phyloP scores from a whole-genome alignment of 1,284 basidiomycete species.

The Vanrija pseudolonga region DNA sequence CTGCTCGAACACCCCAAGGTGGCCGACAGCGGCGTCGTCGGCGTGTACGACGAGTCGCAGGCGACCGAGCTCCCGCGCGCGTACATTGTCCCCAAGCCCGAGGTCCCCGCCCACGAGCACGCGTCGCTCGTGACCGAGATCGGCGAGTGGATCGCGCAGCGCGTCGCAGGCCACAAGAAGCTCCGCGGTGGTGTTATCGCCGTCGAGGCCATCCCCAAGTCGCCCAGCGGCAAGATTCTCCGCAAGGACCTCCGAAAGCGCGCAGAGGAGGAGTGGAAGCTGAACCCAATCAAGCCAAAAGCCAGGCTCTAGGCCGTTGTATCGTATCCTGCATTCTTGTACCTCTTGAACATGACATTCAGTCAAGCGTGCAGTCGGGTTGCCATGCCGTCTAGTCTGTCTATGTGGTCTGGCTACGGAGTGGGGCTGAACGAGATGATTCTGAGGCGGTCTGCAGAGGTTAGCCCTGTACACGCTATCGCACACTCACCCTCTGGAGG shows the following conservation, averaged over 20 bases:
- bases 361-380: too few species aligned
- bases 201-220: conserved; percentile 52
- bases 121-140: conserved; percentile 48
- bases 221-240: conserved; percentile 38
- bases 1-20: conserved; percentile 68
- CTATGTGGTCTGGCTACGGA: too few species aligned
- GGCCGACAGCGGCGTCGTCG: conserved; percentile 67
- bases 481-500: too few species aligned
- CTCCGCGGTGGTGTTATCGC: conserved; percentile 52
- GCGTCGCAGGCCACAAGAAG: conserved; percentile 54
- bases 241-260: conserved; percentile 36
- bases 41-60: conserved; percentile 59
- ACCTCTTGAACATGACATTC: too few species aligned
- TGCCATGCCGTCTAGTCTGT: too few species aligned
- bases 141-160: conserved; percentile 59
- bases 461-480: too few species aligned
- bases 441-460: too few species aligned
- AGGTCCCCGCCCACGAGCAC: conserved; percentile 31
- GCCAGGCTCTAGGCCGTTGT: conserved; percentile 7
- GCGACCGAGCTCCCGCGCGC: conserved; percentile 69
- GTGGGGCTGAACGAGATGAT: too few species aligned
- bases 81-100: conserved; percentile 29
- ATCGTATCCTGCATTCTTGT: too few species aligned
- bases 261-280: conserved; percentile 28
- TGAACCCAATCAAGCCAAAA: background rate